phyloP scores from a whole-genome alignment of 2,329 filamentous ascomycete species.

The Arthrobotrys conoides region DNA sequence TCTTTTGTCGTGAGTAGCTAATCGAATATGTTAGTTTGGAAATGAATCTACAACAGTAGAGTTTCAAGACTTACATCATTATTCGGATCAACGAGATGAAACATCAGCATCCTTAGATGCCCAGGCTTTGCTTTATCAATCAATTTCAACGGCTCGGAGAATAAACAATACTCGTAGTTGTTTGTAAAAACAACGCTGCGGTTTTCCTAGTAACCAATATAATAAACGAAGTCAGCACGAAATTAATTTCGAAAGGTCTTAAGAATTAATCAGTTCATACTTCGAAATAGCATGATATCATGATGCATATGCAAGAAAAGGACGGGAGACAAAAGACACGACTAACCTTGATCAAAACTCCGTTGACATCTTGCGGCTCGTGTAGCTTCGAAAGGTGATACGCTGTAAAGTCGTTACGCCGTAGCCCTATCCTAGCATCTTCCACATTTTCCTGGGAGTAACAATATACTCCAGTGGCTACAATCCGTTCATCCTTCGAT shows the following conservation, averaged over 20 bases:
- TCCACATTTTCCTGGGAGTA: constrained; percentile 75
- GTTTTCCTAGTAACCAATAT: constrained; percentile 20
- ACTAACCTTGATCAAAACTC: constrained; percentile 31
- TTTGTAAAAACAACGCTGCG: constrained; percentile 45
- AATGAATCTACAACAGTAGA: neutral
- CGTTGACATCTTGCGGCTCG: constrained; percentile 20
- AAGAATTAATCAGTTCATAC: no score
- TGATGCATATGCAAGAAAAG: neutral
- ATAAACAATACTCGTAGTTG: constrained; percentile 41
- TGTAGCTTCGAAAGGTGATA: neutral
- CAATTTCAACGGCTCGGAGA: constrained; percentile 40
- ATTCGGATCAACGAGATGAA: constrained; percentile 64
- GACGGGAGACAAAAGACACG: no score
- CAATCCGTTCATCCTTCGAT: constrained; percentile 76
- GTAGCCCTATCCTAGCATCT: constrained; percentile 71
- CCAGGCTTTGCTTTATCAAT: constrained; percentile 44
- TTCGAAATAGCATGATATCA: no score
- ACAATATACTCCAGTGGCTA: constrained; percentile 76
- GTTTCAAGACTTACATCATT: neutral
- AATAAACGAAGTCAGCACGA: neutral
- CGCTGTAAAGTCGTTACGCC: constrained; percentile 65
- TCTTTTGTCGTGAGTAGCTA: constrained; percentile 31
- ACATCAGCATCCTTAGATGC: constrained; percentile 42
- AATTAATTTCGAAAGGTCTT: no score
- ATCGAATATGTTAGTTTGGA: neutral